A percentile compares a stretch with the other conserved stretches of the same genome.
Evolutionary conservation across 306 rosid species (phyloP).

Genomic region (Psophocarpus tetragonolobus): DNA sequence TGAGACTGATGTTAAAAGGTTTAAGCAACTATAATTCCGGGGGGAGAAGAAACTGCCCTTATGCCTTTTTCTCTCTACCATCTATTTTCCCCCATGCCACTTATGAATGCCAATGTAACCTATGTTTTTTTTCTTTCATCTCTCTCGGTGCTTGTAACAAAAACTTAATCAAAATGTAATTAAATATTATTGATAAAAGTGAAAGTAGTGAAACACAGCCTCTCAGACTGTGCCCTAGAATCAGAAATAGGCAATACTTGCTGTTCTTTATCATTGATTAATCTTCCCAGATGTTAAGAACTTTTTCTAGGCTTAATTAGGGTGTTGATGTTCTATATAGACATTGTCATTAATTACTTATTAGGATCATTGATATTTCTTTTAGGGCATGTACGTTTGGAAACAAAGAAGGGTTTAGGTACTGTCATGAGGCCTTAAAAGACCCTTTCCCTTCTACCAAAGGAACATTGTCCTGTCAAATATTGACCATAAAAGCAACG

Average conservation of each 20-base stretch:
- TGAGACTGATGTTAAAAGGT: slow-evolving; percentile 6
- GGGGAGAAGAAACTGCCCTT: slow-evolving; percentile 32
- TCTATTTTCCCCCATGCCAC: slow-evolving; percentile 5
- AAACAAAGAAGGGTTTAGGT: slow-evolving; percentile 27
- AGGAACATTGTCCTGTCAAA: background rate
- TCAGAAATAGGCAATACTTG: background rate
- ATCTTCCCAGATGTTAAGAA: background rate
- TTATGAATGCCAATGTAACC: slow-evolving; percentile 20
- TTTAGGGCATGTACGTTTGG: slow-evolving; percentile 1
- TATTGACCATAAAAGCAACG: slow-evolving; percentile 14
- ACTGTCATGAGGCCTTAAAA: slow-evolving; percentile 24
- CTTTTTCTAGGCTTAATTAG: slow-evolving; percentile 6
- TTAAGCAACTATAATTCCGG: slow-evolving; percentile 43
- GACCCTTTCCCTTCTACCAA: slow-evolving; percentile 23
- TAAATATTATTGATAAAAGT: background rate
- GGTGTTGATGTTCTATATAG: background rate
- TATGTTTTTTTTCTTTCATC: slow-evolving; percentile 8
- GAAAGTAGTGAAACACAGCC: slow-evolving; percentile 7
- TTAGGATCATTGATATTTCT: background rate
- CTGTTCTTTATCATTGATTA: background rate
- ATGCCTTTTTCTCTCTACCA: slow-evolving; percentile 22
- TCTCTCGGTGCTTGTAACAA: background rate
- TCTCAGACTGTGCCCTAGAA: slow-evolving; percentile 25
- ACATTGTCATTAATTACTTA: background rate
- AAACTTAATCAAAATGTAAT: background rate